Evolutionary conservation across 768 basidiomycete genomes (phyloP).

Genomic region (Lentinus brumalis): DNA sequence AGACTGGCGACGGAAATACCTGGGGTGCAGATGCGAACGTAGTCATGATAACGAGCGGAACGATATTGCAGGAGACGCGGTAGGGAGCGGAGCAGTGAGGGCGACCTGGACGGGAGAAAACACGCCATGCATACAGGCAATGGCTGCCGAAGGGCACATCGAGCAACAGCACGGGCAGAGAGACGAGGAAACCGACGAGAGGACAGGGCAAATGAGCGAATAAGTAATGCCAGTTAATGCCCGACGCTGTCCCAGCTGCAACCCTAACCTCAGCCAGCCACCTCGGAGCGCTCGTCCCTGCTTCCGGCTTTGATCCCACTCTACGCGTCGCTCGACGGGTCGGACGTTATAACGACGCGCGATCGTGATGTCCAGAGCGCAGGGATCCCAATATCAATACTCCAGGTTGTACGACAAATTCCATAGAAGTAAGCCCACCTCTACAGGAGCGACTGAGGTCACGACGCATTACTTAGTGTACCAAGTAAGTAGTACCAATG

Average conservation of each 20-base stretch:
- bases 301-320: too few relatives aligned
- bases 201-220: too few relatives aligned
- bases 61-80: constrained; percentile 15
- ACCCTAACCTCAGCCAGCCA: not conserved
- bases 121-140: constrained; percentile 21
- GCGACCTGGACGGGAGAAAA: constrained; percentile 7
- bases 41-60: constrained; percentile 61
- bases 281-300: too few relatives aligned
- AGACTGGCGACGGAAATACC: constrained; percentile 41
- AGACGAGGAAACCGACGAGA: not conserved
- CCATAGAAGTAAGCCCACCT: too few relatives aligned
- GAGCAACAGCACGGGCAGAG: not conserved
- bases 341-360: not conserved
- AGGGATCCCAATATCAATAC: too few relatives aligned
- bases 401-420: too few relatives aligned
- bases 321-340: too few relatives aligned
- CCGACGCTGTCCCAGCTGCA: not conserved
- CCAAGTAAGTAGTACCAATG: too few relatives aligned
- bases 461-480: too few relatives aligned
- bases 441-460: too few relatives aligned
- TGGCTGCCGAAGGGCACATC: constrained; percentile 14
- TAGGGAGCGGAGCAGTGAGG: constrained; percentile 9
- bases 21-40: constrained; percentile 53
- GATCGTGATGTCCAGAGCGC: too few relatives aligned
- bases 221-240: too few relatives aligned